Evolutionary conservation across 2,329 filamentous ascomycete species (phyloP).

Genomic region (Ophiostoma himal-ulmi): DNA sequence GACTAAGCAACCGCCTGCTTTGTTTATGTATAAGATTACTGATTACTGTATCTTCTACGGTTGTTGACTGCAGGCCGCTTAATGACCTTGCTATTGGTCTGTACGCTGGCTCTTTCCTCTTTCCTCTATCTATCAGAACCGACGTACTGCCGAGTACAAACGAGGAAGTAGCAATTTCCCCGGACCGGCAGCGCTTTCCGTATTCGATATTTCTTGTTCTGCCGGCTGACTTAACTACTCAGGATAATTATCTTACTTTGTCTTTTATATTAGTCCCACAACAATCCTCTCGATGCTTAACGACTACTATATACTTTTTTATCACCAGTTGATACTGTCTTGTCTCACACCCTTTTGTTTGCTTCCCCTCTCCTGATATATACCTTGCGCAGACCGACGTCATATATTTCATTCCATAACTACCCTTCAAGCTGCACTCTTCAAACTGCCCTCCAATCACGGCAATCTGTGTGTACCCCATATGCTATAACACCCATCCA

Average conservation of each 20-base stretch:
- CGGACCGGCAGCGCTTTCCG: background rate
- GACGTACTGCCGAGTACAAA: background rate
- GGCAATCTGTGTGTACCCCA: background rate
- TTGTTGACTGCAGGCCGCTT: background rate
- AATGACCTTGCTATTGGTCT: background rate
- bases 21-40: background rate
- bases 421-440: background rate
- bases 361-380: background rate
- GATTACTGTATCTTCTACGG: background rate
- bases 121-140: background rate
- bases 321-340: background rate
- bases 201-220: background rate
- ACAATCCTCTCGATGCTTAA: background rate
- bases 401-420: background rate
- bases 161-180: background rate
- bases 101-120: background rate
- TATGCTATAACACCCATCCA: background rate
- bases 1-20: too few relatives aligned
- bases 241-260: too few relatives aligned
- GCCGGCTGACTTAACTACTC: background rate
- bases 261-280: background rate
- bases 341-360: background rate
- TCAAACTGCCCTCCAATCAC: slow-evolving; percentile 2
- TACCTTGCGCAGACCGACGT: background rate
- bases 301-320: background rate